Conservation (phyloP, 768 basidiomycete species). For the Panellus pusillus region DNA sequence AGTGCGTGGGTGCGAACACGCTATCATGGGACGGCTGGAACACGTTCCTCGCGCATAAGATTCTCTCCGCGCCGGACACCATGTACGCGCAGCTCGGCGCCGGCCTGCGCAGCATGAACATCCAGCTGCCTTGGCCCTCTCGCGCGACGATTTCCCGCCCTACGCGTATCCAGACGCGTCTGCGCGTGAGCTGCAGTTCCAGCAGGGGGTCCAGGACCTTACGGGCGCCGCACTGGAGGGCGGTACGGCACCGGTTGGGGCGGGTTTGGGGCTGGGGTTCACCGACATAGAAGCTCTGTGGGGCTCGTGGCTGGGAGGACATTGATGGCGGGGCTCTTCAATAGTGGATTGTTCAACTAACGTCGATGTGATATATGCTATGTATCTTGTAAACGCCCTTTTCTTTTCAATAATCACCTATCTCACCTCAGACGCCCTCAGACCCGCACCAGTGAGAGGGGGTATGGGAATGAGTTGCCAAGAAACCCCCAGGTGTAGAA, state of each 20-base stretch:
- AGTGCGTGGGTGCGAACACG: conserved; percentile 15
- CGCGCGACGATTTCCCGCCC: conserved; percentile 13
- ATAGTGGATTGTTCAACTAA: conserved; percentile 11
- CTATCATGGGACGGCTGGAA: conserved; percentile 22
- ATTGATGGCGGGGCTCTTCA: conserved; percentile 9
- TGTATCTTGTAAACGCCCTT: too few relatives aligned
- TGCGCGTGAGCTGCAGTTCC: conserved; percentile 21
- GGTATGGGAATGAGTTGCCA: too few relatives aligned
- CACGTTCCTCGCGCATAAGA: conserved; percentile 22
- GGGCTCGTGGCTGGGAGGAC: neutral
- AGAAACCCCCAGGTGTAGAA: too few relatives aligned
- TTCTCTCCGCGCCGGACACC: conserved; percentile 13
- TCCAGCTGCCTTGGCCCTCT: conserved; percentile 20
- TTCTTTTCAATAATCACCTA: too few relatives aligned
- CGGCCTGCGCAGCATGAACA: conserved; percentile 5
- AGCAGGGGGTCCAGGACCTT: conserved; percentile 13
- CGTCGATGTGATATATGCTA: too few relatives aligned
- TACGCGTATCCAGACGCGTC: conserved; percentile 21
- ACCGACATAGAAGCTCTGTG: too few relatives aligned
- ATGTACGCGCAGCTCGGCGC: conserved; percentile 17
- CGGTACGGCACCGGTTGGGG: neutral
- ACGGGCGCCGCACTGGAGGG: conserved; percentile 10
- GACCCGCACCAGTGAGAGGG: too few relatives aligned
- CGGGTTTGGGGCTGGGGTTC: neutral
- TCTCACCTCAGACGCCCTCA: too few relatives aligned